Base-by-base conservation (phyloP, 768 basidiomycete genomes). In the Trametes gibbosa region DNA sequence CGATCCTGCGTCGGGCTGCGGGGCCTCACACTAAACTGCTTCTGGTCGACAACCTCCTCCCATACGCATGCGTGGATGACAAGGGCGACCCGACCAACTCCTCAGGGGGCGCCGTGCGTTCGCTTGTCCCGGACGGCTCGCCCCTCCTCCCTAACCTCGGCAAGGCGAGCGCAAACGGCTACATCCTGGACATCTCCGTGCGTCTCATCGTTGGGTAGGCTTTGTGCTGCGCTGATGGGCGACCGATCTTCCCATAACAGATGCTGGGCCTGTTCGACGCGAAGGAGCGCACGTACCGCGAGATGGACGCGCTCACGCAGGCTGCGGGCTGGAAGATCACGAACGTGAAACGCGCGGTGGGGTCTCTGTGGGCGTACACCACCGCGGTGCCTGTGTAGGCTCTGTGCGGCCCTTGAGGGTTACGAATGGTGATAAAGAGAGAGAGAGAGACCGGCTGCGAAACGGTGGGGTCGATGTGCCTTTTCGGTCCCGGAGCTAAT, bases 201-300 rank as follows among this genome's bases (percentile, higher is more conserved):
- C n/a, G n/a, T n/a, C n/a, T n/a, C n/a, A n/a, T n/a, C n/a, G n/a
- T n/a, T n/a, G n/a, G n/a, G n/a, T 72, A 42, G 6, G 60, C 29
- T 58, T 23, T 25, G 16, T 19, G 24, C 5, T 16, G 12, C 8
- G 7, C 5, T 19, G 8, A 3, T 21, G 10, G n/a, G n/a, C n/a
- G n/a, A n/a, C n/a, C n/a, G n/a, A n/a, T n/a, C 89, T n/a, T n/a
- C 34, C 23, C 14, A 21, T 25, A 1, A 27, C 55, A 87, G 86
- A 88, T 88, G 86, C 82, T 84, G 69, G 77, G 77, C 12, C 76
- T 77, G 48, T 83, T 87, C 67, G 85, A 87, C 59, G 77, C 81
- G 10, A 82, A 86, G 65, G 86, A 88, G 65, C 78, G 86, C 3
- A 88, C 86, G 0, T 72, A 87, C 9, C 78, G 82, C 50, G 85